Evolutionary conservation across 495 filamentous ascomycete genomes (phyloP), one percentile per base, ranked within the genome.

Genomic region (Bathelium albidoporum): DNA sequence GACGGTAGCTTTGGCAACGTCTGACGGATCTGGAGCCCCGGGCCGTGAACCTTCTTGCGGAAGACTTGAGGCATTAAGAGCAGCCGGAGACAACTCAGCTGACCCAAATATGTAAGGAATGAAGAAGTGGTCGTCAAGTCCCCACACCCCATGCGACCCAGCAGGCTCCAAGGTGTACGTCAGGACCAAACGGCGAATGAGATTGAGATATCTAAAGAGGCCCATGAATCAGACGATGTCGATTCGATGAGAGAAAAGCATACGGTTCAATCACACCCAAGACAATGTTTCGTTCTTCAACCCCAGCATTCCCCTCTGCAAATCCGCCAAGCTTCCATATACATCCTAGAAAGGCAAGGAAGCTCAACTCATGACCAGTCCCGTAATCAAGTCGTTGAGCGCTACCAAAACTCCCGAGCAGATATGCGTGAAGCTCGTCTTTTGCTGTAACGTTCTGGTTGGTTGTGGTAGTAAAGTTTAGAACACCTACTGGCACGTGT

Each of bases 91-190:
- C 26, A 90, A 77, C 75, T 99, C 91, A 9, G 91, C 89, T 1
- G 92, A 95, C 12, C 94, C 94, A 70, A 97, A 94, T 58, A 99
- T 87, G 77, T 97, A 99, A 0, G 94, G 90, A n/a, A 94, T 76
- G 76, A 97, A 97, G 41, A 85, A 90, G 75, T 99, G 95, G 77
- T 99, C 94, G 73, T 99, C 94, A 43, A 99, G 80, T 3, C 94
- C 94, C 94, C 94, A 98, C 32, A 98, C 94, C 18, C 93, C 93
- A 55, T 77, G 74, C 1, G 70, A 71, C 59, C 74, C 94, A 9
- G 94, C 94, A 0, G 94, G 94, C 72, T 99, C 94, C 24, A 99
- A 87, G 39, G 90, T 96, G 73, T 97, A 99, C 20, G 89, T 91
- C 32, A 87, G 80, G 66, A 97, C 93, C 22, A 99, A 78, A 26